These are phyloP conservation scores for Neoboletus subvelutipes DNA, from an alignment of 768 basidiomycete species.

Conservation along the genomic window DNA sequence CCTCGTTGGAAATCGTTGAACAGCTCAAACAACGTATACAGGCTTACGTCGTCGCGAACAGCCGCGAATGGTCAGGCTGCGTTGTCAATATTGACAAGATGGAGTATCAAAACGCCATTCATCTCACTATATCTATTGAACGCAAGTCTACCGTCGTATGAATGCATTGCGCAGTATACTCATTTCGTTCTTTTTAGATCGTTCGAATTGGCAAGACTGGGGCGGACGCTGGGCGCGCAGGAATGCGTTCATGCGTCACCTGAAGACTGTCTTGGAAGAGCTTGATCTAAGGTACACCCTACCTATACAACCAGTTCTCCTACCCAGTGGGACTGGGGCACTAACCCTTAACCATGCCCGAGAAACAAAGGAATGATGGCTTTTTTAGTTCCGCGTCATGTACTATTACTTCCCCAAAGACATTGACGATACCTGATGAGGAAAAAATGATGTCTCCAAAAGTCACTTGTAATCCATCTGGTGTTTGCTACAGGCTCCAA, in stretches of 20 bases:
- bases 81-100: slow-evolving; percentile 74
- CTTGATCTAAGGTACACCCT: slow-evolving; percentile 68
- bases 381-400: neutral
- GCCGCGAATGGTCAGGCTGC: slow-evolving; percentile 69
- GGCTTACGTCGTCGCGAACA: slow-evolving; percentile 60
- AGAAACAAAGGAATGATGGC: neutral
- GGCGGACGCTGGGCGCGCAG: slow-evolving; percentile 76
- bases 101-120: slow-evolving; percentile 73
- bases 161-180: neutral
- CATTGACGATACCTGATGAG: neutral
- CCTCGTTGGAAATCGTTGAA: slow-evolving; percentile 69
- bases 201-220: slow-evolving; percentile 87
- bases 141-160: slow-evolving; percentile 43
- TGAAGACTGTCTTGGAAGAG: slow-evolving; percentile 71
- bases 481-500: neutral
- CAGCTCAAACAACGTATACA: slow-evolving; percentile 58
- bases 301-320: slow-evolving; percentile 69
- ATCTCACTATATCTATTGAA: slow-evolving; percentile 67
- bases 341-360: neutral
- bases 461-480: neutral
- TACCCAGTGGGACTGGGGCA: slow-evolving; percentile 35
- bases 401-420: neutral
- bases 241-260: slow-evolving; percentile 70
- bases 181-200: slow-evolving; percentile 43
- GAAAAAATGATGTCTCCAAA: no score